phyloP scores from a whole-genome alignment of 2,329 filamentous ascomycete genomes.

The Colletotrichum acutatum region DNA sequence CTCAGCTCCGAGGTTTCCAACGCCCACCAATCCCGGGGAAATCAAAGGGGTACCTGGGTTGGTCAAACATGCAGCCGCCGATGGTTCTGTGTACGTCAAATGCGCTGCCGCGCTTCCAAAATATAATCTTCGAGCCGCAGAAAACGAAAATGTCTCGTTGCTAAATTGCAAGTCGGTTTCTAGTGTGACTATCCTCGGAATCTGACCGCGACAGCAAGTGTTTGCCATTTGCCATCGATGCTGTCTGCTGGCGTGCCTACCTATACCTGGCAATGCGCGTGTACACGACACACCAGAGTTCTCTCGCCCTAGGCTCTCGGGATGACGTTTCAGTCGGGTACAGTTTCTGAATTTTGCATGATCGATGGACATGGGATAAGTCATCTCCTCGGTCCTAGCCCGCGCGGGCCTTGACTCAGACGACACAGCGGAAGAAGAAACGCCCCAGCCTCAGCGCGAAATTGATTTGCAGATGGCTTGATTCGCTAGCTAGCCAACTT shows the following conservation, averaged over 20 bases:
- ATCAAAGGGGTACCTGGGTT: not conserved
- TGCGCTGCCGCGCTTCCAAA: not conserved
- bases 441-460: not conserved
- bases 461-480: not conserved
- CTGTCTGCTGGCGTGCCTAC: not conserved
- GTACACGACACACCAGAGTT: not conserved
- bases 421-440: not conserved
- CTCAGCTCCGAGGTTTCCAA: not conserved
- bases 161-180: not conserved
- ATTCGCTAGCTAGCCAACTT: not conserved
- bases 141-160: not conserved
- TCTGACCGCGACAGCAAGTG: not conserved
- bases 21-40: not conserved
- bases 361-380: not conserved
- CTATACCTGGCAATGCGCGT: not conserved
- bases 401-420: constrained; percentile 1
- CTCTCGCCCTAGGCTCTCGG: not conserved
- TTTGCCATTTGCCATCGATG: not conserved
- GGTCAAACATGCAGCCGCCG: not conserved
- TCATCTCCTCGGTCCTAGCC: not conserved
- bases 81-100: not conserved
- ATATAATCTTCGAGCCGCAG: not conserved
- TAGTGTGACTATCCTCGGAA: not conserved
- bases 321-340: constrained; percentile 1
- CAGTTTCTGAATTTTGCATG: not conserved